phyloP scores from a whole-genome alignment of 306 rosid genomes.

The Urtica urens region DNA sequence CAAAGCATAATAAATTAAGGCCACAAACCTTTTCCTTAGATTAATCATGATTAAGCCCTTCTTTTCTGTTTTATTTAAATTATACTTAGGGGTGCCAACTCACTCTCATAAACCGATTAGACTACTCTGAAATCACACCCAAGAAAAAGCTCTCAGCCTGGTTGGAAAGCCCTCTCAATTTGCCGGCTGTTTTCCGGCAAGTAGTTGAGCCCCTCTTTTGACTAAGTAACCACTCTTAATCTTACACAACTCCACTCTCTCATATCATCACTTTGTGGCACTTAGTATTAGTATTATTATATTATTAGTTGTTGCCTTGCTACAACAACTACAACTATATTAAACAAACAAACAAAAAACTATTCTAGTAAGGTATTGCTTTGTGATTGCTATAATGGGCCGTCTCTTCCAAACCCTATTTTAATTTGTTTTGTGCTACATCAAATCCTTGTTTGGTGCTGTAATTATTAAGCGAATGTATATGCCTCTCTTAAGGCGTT shows the following conservation, averaged over 20 bases:
- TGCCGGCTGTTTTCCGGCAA: constrained; percentile 29
- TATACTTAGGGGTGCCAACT: constrained; percentile 33
- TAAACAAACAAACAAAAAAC: too few species aligned
- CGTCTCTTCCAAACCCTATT: constrained; percentile 1
- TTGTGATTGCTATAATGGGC: background rate
- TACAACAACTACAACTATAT: too few species aligned
- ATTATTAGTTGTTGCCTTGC: too few species aligned
- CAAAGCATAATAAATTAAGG: constrained; percentile 24
- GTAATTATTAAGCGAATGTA: constrained; percentile 21
- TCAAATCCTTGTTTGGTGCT: constrained; percentile 14
- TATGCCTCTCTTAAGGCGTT: constrained; percentile 14
- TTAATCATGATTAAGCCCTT: constrained; percentile 29
- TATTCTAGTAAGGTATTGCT: too few species aligned
- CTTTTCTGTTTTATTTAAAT: background rate
- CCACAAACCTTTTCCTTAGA: constrained; percentile 23
- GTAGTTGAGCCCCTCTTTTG: constrained; percentile 23
- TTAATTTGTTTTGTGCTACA: constrained; percentile 6
- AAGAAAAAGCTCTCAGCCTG: constrained; percentile 19
- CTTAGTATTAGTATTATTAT: background rate
- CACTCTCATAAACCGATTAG: constrained; percentile 32
- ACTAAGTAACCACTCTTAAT: constrained; percentile 7
- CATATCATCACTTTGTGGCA: background rate
- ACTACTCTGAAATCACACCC: constrained; percentile 25
- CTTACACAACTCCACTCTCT: constrained; percentile 1
- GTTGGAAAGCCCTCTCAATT: constrained; percentile 23